Conservation (phyloP, 2,329 filamentous ascomycete species). For the Nemania diffusa region DNA sequence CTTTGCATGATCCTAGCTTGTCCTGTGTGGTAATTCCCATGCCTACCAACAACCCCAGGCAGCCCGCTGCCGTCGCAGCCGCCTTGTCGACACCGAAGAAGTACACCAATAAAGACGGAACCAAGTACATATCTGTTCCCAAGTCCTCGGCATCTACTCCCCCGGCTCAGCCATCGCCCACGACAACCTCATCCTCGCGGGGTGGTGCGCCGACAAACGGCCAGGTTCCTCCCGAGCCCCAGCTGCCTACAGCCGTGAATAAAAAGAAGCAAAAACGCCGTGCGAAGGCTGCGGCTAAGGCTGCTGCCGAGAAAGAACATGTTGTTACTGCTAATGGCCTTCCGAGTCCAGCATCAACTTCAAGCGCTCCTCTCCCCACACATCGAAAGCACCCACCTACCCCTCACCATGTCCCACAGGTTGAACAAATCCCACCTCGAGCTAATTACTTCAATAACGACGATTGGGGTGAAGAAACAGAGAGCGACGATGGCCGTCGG, state of each 20-base stretch:
- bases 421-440: conserved; percentile 26
- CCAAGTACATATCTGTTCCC: conserved; percentile 74
- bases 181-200: conserved; percentile 52
- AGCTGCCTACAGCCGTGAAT: conserved; percentile 70
- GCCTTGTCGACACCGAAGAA: conserved; percentile 66
- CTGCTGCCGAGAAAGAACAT: conserved; percentile 62
- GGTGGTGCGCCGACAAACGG: conserved; percentile 50
- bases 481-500: conserved; percentile 66
- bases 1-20: conserved; percentile 42
- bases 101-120: conserved; percentile 75
- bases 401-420: conserved; percentile 24
- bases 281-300: conserved; percentile 82
- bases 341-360: conserved; percentile 51
- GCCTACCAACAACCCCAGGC: conserved; percentile 66
- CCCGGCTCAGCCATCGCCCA: conserved; percentile 65
- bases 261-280: conserved; percentile 95
- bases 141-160: conserved; percentile 63
- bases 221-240: conserved; percentile 41
- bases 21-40: conserved; percentile 47
- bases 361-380: conserved; percentile 40
- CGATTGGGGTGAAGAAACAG: conserved; percentile 64
- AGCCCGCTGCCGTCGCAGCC: conserved; percentile 60
- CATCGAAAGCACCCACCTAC: conserved; percentile 36
- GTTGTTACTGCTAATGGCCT: conserved; percentile 55
- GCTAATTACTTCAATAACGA: conserved; percentile 55